Base-by-base conservation (phyloP, 1,139 yeast species). In the Pneumocystis murina region DNA sequence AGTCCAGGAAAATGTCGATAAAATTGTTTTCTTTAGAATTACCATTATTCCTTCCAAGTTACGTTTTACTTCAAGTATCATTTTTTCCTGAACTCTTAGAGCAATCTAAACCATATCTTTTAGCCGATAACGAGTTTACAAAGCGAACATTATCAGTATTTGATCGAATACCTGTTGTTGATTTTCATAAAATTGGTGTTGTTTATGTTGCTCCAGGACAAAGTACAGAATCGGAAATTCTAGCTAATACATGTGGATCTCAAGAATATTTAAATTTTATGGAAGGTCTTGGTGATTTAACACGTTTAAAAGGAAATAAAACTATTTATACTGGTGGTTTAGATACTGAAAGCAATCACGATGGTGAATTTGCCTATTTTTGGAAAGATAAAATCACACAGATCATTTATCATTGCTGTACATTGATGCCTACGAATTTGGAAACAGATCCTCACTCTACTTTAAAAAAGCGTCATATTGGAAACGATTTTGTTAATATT, bases 401-500 rank as follows among this genome's bases (percentile, higher is more conserved):
- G 71, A 75, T 88, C 61, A 80, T 87, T 10, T 89, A 82, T 73
- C 96, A 89, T 72, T 80, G 87, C 2, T 84, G 90, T 0, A 87
- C 95, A 0, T 75, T 89, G 80, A 89, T 89, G 95, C 85, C 86
- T 1, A 64, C 59, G 20, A 60, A 61, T 14, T 64, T 61, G 10
- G 68, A 65, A 59, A 73, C 71, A n/a, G 85, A 83, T 68, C 72
- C 74, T 24, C 73, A 74, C 33, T 76, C 75, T 62, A 81, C 86
- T 20, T 73, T 79, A 71, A 89, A 88, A 73, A 89, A 89, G 73
- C 76, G 92, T 64, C 96, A 89, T 71, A 86, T 89, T 68, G 96
- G 96, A 4, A 89, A 89, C 74, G 82, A 88, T 72, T 84, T 84
- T 72, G 94, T 89, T 64, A 87, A 86, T 70, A 82, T 88, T 59